Conservation (phyloP, 306 rosid genomes). For the Citrullus amarus region DNA sequence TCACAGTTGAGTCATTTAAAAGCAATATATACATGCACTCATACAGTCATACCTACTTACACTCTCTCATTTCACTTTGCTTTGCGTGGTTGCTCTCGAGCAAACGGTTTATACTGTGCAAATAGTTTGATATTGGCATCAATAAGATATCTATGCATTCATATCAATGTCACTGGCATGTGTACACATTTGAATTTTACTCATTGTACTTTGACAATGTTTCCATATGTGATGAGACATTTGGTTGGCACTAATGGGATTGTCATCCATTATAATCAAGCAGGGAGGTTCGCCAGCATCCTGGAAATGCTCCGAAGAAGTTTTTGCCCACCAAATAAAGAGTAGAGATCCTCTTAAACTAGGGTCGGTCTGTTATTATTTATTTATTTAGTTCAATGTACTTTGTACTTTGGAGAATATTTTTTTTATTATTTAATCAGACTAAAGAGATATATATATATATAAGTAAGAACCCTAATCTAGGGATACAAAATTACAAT, state of each 20-base stretch:
- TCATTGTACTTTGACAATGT: neutral
- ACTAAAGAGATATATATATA: too few relatives aligned
- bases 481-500: too few relatives aligned
- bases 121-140: neutral
- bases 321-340: constrained; percentile 65
- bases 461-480: too few relatives aligned
- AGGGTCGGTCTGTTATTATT: constrained; percentile 40
- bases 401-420: too few relatives aligned
- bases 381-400: neutral
- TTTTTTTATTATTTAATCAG: too few relatives aligned
- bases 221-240: neutral
- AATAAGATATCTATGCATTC: neutral
- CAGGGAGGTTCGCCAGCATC: constrained; percentile 74
- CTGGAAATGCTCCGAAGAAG: constrained; percentile 96
- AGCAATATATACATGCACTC: neutral
- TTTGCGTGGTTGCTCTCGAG: neutral
- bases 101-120: neutral
- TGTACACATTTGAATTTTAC: neutral
- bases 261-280: constrained; percentile 21
- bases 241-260: neutral
- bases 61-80: neutral
- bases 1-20: neutral
- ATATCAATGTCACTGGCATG: neutral
- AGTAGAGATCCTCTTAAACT: constrained; percentile 83
- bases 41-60: neutral